Evolutionary conservation across 2,329 filamentous ascomycete species (phyloP).

Genomic region (Trichoderma arundinaceum): DNA sequence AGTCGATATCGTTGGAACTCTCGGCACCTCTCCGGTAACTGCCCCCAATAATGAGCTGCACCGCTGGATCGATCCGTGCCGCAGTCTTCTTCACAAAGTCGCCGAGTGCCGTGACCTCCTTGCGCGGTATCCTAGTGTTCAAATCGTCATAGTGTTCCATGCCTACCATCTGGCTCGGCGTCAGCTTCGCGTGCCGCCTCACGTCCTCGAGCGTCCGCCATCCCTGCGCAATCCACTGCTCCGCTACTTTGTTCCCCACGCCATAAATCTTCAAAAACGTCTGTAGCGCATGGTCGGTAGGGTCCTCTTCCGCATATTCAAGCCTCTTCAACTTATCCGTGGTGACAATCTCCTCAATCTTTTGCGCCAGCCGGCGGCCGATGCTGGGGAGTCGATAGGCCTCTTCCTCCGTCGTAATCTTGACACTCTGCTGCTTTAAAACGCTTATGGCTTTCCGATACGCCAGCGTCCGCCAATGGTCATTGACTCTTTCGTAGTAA

Average conservation of each 20-base stretch:
- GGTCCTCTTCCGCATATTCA: slow-evolving; percentile 71
- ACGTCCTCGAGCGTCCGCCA: slow-evolving; percentile 77
- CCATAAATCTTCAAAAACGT: slow-evolving; percentile 81
- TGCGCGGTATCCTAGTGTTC: slow-evolving; percentile 75
- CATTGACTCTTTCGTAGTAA: slow-evolving; percentile 75
- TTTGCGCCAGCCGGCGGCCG: slow-evolving; percentile 74
- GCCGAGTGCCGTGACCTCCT: slow-evolving; percentile 74
- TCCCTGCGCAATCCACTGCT: slow-evolving; percentile 77
- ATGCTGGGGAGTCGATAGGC: slow-evolving; percentile 72
- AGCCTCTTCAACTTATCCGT: slow-evolving; percentile 75
- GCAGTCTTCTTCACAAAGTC: slow-evolving; percentile 66
- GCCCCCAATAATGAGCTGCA: slow-evolving; percentile 78
- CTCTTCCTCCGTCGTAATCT: slow-evolving; percentile 71
- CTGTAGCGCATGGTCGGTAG: slow-evolving; percentile 67
- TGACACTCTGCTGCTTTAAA: slow-evolving; percentile 67
- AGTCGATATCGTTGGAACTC: slow-evolving; percentile 81
- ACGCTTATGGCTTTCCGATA: slow-evolving; percentile 81
- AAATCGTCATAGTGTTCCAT: slow-evolving; percentile 83
- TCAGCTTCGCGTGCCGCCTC: slow-evolving; percentile 64
- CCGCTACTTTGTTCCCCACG: slow-evolving; percentile 72
- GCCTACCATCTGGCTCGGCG: slow-evolving; percentile 73
- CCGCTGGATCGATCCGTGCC: slow-evolving; percentile 61
- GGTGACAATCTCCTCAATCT: slow-evolving; percentile 86
- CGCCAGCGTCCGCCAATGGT: slow-evolving; percentile 75
- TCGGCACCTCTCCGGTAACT: slow-evolving; percentile 82